phyloP scores from a whole-genome alignment of 202 grass and related monocot species.

The Hordeum pubiflorum region DNA sequence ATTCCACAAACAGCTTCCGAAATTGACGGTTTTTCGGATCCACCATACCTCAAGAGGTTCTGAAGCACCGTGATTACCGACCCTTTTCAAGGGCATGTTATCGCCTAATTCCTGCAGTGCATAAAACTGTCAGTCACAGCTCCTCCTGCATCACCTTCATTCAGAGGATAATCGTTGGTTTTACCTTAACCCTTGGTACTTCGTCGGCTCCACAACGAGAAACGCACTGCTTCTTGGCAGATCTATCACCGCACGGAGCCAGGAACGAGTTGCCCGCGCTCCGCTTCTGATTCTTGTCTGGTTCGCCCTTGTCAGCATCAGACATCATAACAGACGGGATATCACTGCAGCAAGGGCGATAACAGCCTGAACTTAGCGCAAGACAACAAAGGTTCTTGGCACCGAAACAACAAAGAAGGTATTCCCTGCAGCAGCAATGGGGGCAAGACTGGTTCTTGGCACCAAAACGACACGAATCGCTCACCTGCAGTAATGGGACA shows the following conservation, averaged over 20 bases:
- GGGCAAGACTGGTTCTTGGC: constrained; percentile 24
- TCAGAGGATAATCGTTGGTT: not conserved
- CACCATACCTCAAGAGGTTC: constrained; percentile 22
- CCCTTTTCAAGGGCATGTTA: not conserved
- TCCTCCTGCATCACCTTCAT: not conserved
- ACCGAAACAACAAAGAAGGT: not conserved
- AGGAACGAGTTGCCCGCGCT: constrained; percentile 37
- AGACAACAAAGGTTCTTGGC: constrained; percentile 3
- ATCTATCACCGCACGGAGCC: constrained; percentile 34
- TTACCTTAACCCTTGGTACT: constrained; percentile 20
- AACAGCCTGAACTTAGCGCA: not conserved
- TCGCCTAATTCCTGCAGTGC: constrained; percentile 25
- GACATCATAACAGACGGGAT: constrained; percentile 26
- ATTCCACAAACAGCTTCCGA: not conserved
- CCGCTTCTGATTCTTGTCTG: constrained; percentile 50
- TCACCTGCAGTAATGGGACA: constrained; percentile 81
- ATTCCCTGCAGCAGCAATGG: no score
- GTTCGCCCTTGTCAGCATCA: constrained; percentile 33
- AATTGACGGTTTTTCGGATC: not conserved
- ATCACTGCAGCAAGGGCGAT: not conserved
- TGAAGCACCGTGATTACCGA: not conserved
- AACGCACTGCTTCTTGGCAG: constrained; percentile 50
- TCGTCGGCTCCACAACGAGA: not conserved
- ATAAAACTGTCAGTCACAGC: constrained; percentile 16
- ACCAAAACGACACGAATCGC: not conserved